phyloP scores from a whole-genome alignment of 208 protist species.

The Wallacemonas sp. region DNA sequence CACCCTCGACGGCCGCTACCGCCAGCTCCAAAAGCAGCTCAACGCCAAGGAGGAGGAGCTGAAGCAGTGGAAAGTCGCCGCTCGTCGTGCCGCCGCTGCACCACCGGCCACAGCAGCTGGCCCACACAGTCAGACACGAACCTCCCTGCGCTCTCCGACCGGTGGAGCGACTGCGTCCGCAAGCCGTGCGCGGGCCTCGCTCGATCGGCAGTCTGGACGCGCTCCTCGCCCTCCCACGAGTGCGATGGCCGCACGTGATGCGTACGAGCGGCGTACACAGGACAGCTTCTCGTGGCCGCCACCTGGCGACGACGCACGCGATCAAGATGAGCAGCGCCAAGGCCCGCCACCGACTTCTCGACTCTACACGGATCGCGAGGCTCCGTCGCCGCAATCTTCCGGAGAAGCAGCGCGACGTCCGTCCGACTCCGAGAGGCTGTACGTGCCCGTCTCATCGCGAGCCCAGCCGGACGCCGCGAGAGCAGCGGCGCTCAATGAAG shows the following conservation, averaged over 20 bases:
- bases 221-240: neutral
- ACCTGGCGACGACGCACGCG: neutral
- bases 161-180: neutral
- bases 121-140: neutral
- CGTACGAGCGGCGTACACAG: neutral
- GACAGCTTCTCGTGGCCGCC: neutral
- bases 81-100: slow-evolving; percentile 19
- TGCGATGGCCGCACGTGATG: too few species aligned
- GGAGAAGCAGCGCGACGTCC: too few species aligned
- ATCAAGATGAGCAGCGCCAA: neutral
- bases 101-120: neutral
- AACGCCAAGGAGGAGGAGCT: slow-evolving; percentile 80
- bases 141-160: neutral
- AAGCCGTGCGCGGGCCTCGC: neutral
- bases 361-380: slow-evolving; percentile 4
- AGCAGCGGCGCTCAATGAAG: slow-evolving; percentile 30
- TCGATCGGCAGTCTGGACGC: neutral
- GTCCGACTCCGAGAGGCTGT: slow-evolving; percentile 18
- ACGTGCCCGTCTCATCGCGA: slow-evolving; percentile 51
- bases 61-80: slow-evolving; percentile 68
- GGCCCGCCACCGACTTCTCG: neutral
- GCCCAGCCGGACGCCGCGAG: slow-evolving; percentile 36
- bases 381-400: too few species aligned
- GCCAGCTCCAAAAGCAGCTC: slow-evolving; percentile 64
- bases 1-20: slow-evolving; percentile 76